Percentiles rank a stretch among this genome's conserved stretches.
Conservation (phyloP, 768 basidiomycete species). For the Serendipita sp. region DNA sequence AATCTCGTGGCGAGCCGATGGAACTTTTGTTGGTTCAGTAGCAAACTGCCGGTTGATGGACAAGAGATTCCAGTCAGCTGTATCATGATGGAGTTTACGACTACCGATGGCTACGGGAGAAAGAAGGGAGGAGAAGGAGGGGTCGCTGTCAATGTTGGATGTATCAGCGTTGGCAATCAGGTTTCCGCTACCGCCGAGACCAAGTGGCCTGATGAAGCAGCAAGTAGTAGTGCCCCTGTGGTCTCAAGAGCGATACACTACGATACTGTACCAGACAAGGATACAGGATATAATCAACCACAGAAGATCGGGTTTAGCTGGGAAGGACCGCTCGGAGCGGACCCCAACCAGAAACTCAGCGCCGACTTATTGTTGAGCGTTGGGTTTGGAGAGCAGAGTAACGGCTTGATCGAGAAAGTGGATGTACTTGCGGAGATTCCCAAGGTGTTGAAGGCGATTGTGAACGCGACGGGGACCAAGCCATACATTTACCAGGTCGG, state of each 20-base stretch:
- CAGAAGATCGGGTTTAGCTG: conserved; percentile 56
- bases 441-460: conserved; percentile 75
- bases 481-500: conserved; percentile 87
- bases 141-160: conserved; percentile 74
- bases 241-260: conserved; percentile 54
- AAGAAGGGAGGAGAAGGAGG: conserved; percentile 68
- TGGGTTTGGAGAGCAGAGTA: conserved; percentile 39
- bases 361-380: conserved; percentile 44
- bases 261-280: conserved; percentile 44
- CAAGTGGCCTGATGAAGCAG: conserved; percentile 49
- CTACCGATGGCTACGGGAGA: conserved; percentile 61
- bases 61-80: conserved; percentile 49
- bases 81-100: conserved; percentile 92
- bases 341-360: conserved; percentile 36
- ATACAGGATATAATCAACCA: conserved; percentile 72
- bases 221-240: conserved; percentile 29
- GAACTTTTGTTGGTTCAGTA: conserved; percentile 55
- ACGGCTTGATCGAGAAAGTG: conserved; percentile 79
- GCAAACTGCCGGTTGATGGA: too few species aligned
- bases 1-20: conserved; percentile 83
- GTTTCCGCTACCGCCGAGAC: conserved; percentile 67
- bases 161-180: conserved; percentile 64
- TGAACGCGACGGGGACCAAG: conserved; percentile 84
- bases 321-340: conserved; percentile 46
- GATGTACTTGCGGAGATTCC: conserved; percentile 94